These are phyloP conservation scores for Hydnum rufescens DNA, from an alignment of 768 basidiomycete species.

Conservation along the genomic window DNA sequence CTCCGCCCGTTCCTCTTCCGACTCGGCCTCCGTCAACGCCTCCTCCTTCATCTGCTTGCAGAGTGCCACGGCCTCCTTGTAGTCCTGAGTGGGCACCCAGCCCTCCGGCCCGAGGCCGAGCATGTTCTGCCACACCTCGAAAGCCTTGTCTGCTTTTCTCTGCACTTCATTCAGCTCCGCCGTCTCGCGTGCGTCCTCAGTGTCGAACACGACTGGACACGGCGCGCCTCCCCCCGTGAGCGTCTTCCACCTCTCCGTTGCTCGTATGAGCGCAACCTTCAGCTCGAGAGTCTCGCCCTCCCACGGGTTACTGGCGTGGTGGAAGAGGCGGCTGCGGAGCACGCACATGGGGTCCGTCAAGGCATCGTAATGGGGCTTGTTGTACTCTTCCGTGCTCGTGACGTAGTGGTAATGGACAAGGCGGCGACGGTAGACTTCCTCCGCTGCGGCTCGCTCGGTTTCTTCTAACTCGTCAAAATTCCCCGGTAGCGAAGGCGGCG, in stretches of 20 bases:
- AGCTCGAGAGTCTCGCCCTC: conserved; percentile 30
- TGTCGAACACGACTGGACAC: conserved; percentile 29
- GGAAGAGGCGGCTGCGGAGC: conserved; percentile 26
- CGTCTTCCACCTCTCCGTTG: conserved; percentile 24
- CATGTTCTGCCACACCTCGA: conserved; percentile 16
- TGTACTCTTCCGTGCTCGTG: conserved; percentile 26
- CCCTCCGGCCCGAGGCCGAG: conserved; percentile 22
- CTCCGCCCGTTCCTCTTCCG: conserved; percentile 23
- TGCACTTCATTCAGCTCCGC: conserved; percentile 20
- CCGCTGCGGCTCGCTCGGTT: conserved; percentile 17
- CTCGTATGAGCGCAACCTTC: conserved; percentile 28
- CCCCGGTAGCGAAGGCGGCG: conserved; percentile 25
- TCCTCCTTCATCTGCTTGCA: conserved; percentile 20
- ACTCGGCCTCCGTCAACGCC: conserved; percentile 15
- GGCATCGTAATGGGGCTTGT: conserved; percentile 24
- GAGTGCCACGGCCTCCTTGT: conserved; percentile 22
- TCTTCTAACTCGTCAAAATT: conserved; percentile 25
- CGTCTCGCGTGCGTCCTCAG: conserved; percentile 26
- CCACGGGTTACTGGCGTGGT: conserved; percentile 27
- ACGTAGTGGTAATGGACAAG: conserved; percentile 33
- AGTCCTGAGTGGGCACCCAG: conserved; percentile 27
- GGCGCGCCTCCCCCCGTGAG: conserved; percentile 22
- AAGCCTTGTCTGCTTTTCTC: conserved; percentile 17
- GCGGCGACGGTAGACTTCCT: conserved; percentile 25
- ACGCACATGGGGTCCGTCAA: conserved; percentile 20